phyloP scores from a whole-genome alignment of 257 asterid species.

The Orobanche coerulescens region DNA sequence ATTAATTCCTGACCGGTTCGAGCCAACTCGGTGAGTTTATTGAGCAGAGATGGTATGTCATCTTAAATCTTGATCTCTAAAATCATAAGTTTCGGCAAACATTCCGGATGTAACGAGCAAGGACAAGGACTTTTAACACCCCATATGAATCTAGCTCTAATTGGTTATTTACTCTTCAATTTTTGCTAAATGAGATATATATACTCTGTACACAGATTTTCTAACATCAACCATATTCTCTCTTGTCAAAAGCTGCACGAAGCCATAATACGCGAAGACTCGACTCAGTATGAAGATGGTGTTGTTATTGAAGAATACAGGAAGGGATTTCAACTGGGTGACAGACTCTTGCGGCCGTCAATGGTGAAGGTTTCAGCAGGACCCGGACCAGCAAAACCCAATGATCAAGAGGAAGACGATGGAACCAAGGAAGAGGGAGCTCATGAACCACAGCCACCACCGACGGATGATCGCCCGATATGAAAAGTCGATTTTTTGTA shows the following conservation, averaged over 20 bases:
- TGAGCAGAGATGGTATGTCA: constrained; percentile 27
- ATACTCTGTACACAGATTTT: not conserved
- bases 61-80: constrained; percentile 2
- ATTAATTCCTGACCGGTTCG: constrained; percentile 30
- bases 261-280: constrained; percentile 90
- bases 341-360: constrained; percentile 77
- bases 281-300: constrained; percentile 63
- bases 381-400: constrained; percentile 65
- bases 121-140: not conserved
- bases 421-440: constrained; percentile 29
- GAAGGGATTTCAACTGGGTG: constrained; percentile 69
- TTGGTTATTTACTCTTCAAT: not conserved
- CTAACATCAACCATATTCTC: constrained; percentile 11
- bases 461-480: constrained; percentile 23
- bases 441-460: constrained; percentile 30
- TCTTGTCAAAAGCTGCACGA: constrained; percentile 58
- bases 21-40: constrained; percentile 74
- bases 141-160: not conserved
- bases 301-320: constrained; percentile 61
- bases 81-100: not conserved
- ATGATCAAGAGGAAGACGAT: constrained; percentile 24
- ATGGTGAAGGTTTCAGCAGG: constrained; percentile 95
- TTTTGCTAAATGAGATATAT: not conserved
- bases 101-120: not conserved
- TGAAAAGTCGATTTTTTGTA: not conserved